These are phyloP conservation scores for Thraustochytrium striatum DNA, from an alignment of 352 stramenopile species.

Conservation along the genomic window DNA sequence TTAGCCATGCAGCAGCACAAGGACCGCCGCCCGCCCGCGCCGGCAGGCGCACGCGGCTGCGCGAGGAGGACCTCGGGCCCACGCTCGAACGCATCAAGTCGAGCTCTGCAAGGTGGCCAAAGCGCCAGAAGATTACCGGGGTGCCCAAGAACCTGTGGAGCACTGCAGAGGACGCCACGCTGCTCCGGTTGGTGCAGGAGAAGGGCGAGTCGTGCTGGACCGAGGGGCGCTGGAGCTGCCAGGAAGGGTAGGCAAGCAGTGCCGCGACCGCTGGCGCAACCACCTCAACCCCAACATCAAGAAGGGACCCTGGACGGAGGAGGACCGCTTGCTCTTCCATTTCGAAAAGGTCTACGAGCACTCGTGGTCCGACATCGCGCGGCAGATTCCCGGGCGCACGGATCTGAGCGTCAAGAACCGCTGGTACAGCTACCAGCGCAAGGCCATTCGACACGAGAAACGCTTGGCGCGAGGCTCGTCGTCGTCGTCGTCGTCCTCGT, in stretches of 20 bases:
- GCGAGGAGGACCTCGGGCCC: too few relatives aligned
- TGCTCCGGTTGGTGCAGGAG: slow-evolving; percentile 5
- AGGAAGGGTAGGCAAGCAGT: slow-evolving; percentile 85
- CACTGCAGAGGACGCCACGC: not conserved
- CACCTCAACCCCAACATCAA: slow-evolving; percentile 41
- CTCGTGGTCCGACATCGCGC: slow-evolving; percentile 46
- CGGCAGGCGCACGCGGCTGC: too few relatives aligned
- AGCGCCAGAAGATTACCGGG: slow-evolving; percentile 22
- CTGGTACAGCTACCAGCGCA: slow-evolving; percentile 33
- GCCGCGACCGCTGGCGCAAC: slow-evolving; percentile 81
- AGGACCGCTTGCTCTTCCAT: slow-evolving; percentile 31
- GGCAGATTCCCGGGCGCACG: slow-evolving; percentile 35
- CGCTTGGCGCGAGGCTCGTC: not conserved
- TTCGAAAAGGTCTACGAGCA: slow-evolving; percentile 27
- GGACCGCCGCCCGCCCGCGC: too few relatives aligned
- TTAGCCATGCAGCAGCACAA: too few relatives aligned
- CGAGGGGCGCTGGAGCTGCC: slow-evolving; percentile 72
- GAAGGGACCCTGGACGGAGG: slow-evolving; percentile 41
- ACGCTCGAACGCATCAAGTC: too few relatives aligned
- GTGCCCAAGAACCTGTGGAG: slow-evolving; percentile 33
- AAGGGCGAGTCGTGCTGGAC: slow-evolving; percentile 61
- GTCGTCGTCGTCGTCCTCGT: too few relatives aligned
- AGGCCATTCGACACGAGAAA: slow-evolving; percentile 36
- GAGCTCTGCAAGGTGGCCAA: too few relatives aligned
- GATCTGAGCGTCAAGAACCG: slow-evolving; percentile 48